Evolutionary conservation across 2,329 filamentous ascomycete genomes (phyloP), one percentile per base, ranked within the genome.

Genomic region (Xylariaceae sp.): DNA sequence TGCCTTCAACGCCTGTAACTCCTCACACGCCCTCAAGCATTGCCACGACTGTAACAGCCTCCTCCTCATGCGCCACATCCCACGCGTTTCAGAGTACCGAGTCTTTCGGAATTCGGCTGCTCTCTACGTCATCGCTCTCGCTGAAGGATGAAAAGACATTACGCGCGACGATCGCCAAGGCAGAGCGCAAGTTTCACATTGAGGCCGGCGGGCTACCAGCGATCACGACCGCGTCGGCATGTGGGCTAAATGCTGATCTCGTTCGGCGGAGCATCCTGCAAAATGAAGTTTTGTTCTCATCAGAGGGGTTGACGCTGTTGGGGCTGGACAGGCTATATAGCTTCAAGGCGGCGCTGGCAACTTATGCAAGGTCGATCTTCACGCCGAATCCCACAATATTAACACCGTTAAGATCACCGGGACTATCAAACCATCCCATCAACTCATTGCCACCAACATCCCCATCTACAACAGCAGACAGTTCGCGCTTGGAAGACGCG

Each of bases 271-370:
- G 83, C 23, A 72, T 85, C 21, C 64, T 72, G 33, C 85, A 88
- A 61, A 83, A 86, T 64, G 81, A 85, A 53, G 70, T 83, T 20
- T 74, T 88, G 47, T 87, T 85, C 73, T 78, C 78, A 2, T 78
- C 81, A 2, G 79, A 82, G 21, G 82, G 83, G 15, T 74, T 88
- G 9, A 84, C 79, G 0, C 71, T 88, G 6, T 67, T 86, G 11
- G 77, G 82, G 0, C 75, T 87, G 9, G 85, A 88, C 67, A 77
- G 82, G 43, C 69, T 86, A 39, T 88, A 86, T 71, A 84, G 81
- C 35, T 83, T 88, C 72, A 86, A 86, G 67, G 75, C 77, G 40
- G 81, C 83, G 1, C 75, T 88, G 9, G 77, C 80, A 15, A 77
- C 77, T 58, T 86, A 86, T 66, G 77, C 80, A 4, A 75, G 74